These are phyloP conservation scores for Sarocladiaceae sp. DNA, from an alignment of 2,329 filamentous ascomycete genomes.

Conservation along the genomic window DNA sequence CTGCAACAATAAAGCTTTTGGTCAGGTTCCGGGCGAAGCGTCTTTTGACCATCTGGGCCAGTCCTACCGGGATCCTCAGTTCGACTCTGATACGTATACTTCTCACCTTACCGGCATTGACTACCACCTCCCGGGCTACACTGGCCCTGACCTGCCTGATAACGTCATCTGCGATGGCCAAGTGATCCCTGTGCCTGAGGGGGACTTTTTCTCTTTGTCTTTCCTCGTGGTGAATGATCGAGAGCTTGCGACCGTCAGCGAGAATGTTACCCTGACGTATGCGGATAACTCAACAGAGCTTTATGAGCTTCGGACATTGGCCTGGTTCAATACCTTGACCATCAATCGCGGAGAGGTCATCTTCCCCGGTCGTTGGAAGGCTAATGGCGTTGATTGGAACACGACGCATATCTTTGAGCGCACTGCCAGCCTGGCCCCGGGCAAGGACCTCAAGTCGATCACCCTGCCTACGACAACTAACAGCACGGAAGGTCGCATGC, in stretches of 20 bases:
- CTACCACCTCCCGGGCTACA: conserved; percentile 37
- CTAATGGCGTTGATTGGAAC: conserved; percentile 33
- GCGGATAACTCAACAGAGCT: conserved; percentile 30
- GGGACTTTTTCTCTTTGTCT: conserved; percentile 33
- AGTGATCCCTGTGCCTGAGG: conserved; percentile 24
- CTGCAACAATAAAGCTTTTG: conserved; percentile 43
- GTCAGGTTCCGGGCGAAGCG: conserved; percentile 34
- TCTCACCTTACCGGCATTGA: conserved; percentile 32
- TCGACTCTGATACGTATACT: conserved; percentile 17
- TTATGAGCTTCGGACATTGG: conserved; percentile 35
- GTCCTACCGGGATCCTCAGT: conserved; percentile 33
- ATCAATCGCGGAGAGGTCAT: conserved; percentile 39
- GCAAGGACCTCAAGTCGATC: conserved; percentile 30
- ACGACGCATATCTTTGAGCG: conserved; percentile 38
- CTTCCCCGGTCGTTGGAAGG: conserved; percentile 33
- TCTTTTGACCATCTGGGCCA: conserved; percentile 35
- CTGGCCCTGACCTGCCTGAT: conserved; percentile 23
- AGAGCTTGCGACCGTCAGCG: conserved; percentile 28
- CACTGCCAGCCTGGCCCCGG: conserved; percentile 27
- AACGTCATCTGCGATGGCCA: conserved; percentile 38
- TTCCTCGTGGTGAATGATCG: conserved; percentile 36
- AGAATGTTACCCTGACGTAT: conserved; percentile 35
- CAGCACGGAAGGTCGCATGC: conserved; percentile 28
- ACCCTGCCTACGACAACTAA: conserved; percentile 31
- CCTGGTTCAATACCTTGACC: conserved; percentile 36